These are phyloP conservation scores for Asterionellopsis glacialis DNA, from an alignment of 108 stramenopile species.

Conservation along the genomic window DNA sequence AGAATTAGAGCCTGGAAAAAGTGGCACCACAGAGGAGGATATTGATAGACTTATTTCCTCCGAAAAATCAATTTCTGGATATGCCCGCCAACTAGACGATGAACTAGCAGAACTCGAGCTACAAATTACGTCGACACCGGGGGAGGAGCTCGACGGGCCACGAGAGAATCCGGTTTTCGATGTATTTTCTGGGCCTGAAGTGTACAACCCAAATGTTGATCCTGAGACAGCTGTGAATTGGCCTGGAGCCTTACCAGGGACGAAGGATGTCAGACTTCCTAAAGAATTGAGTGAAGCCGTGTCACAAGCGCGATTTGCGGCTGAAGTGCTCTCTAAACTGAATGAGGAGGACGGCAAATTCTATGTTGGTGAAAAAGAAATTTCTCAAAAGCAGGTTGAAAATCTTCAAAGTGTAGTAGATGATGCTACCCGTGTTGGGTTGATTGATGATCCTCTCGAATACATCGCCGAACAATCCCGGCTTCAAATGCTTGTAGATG, in stretches of 20 bases:
- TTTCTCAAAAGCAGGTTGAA: conserved; percentile 48
- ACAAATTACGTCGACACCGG: conserved; percentile 51
- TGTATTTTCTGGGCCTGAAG: conserved; percentile 79
- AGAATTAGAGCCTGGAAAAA: conserved; percentile 9
- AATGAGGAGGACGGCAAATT: conserved; percentile 41
- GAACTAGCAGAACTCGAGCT: conserved; percentile 77
- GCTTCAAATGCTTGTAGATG: conserved; percentile 71
- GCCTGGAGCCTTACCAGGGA: conserved; percentile 74
- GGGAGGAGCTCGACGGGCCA: conserved; percentile 55
- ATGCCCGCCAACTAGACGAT: conserved; percentile 71
- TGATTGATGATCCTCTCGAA: conserved; percentile 65
- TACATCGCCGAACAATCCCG: conserved; percentile 52
- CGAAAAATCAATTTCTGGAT: conserved; percentile 63
- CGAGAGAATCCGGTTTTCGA: conserved; percentile 63
- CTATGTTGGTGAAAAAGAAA: conserved; percentile 55
- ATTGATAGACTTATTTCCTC: conserved; percentile 60
- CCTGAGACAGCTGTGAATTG: conserved; percentile 76
- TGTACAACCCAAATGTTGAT: conserved; percentile 81
- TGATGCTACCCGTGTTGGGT: conserved; percentile 63
- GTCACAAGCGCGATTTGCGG: conserved; percentile 76
- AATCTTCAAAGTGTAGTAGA: conserved; percentile 50
- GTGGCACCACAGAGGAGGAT: conserved; percentile 12
- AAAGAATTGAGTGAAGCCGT: conserved; percentile 61
- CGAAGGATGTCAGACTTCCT: conserved; percentile 51
- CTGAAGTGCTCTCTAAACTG: conserved; percentile 52